phyloP scores from a whole-genome alignment of 805 yeast species.

The Sugiyamaella floridensis region DNA sequence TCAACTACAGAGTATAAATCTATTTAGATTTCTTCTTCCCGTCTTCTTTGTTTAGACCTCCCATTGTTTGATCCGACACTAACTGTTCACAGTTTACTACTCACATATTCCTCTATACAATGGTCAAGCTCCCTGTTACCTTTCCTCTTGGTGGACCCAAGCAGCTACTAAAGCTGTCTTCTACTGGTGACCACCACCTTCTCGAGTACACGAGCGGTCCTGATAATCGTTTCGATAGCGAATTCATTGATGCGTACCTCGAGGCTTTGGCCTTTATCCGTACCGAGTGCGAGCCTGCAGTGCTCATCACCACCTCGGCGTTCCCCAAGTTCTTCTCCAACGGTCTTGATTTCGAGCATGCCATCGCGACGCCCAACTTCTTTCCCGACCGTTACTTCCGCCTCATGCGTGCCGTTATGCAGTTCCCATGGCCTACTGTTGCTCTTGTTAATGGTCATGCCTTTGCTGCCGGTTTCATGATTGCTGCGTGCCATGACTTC shows the following conservation, averaged over 20 bases:
- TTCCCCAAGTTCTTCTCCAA: constrained; percentile 34
- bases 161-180: constrained; percentile 42
- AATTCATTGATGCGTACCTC: constrained; percentile 27
- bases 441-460: constrained; percentile 37
- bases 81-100: not conserved
- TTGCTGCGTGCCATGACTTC: constrained; percentile 34
- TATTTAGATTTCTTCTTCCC: too few species aligned
- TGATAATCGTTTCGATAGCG: constrained; percentile 32
- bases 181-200: constrained; percentile 25
- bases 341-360: constrained; percentile 34
- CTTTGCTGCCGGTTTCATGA: constrained; percentile 37
- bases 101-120: not conserved
- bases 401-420: constrained; percentile 28
- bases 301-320: constrained; percentile 33
- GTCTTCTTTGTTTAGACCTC: too few species aligned
- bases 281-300: constrained; percentile 24
- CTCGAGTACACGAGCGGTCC: constrained; percentile 30
- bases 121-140: constrained; percentile 1
- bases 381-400: constrained; percentile 29
- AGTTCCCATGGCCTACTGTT: constrained; percentile 36
- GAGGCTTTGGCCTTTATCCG: constrained; percentile 30
- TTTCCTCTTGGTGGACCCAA: constrained; percentile 12
- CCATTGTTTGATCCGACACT: too few species aligned
- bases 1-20: too few species aligned
- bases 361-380: constrained; percentile 29